Evolutionary conservation across 1,284 basidiomycete species (phyloP).

Genomic region (Ustilago curta): DNA sequence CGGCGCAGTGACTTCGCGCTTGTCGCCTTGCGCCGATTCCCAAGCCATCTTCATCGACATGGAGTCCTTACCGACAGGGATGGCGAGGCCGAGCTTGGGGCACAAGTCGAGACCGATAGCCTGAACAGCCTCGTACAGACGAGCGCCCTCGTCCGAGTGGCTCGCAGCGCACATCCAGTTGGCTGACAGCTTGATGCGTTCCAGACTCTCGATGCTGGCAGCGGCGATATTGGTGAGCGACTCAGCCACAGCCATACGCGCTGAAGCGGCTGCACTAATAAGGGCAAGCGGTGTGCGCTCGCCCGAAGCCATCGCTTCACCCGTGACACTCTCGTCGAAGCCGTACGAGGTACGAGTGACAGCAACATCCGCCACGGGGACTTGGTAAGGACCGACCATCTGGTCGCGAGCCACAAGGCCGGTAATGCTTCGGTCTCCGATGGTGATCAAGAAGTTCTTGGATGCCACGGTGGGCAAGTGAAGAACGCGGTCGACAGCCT

Average conservation of each 20-base stretch:
- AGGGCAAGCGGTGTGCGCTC: conserved; percentile 94
- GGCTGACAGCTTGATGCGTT: conserved; percentile 89
- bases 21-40: conserved; percentile 73
- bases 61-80: conserved; percentile 98
- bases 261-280: conserved; percentile 86
- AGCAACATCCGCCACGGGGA: conserved; percentile 96
- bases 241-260: conserved; percentile 95
- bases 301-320: conserved; percentile 96
- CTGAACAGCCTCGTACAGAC: conserved; percentile 90
- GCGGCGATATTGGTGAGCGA: conserved; percentile 91
- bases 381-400: conserved; percentile 99
- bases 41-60: conserved; percentile 99
- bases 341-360: conserved; percentile 95
- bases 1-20: conserved; percentile 87
- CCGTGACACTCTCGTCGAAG: conserved; percentile 79
- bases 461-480: conserved; percentile 91
- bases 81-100: conserved; percentile 90
- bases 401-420: conserved; percentile 95
- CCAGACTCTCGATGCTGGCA: conserved; percentile 79
- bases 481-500: conserved; percentile 83
- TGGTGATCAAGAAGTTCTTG: conserved; percentile 98
- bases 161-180: conserved; percentile 99
- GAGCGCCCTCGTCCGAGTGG: conserved; percentile 88
- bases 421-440: conserved; percentile 93
- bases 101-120: conserved; percentile 95